phyloP scores from a whole-genome alignment of 75 land plant genomes.

The Pinus tabuliformis region DNA sequence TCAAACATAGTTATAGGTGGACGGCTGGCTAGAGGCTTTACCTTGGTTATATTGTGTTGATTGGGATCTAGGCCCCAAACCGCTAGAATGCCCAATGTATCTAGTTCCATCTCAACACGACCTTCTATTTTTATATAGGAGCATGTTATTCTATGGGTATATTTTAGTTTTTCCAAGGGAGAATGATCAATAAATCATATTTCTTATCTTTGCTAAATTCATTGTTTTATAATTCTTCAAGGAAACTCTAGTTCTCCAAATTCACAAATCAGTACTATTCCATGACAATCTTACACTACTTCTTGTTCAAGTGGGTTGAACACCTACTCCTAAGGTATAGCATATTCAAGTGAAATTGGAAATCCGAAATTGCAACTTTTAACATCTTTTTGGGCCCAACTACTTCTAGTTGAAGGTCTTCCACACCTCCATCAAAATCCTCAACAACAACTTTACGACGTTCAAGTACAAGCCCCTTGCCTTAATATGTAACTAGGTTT shows the following conservation, averaged over 20 bases:
- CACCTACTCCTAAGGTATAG: slow-evolving; percentile 31
- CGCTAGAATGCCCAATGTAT: too few species aligned
- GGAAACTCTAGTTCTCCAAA: background rate
- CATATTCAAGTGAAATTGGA: slow-evolving; percentile 38
- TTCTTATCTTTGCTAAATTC: background rate
- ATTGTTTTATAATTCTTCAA: background rate
- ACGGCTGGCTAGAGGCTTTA: too few species aligned
- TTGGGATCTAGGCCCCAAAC: too few species aligned
- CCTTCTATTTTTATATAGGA: background rate
- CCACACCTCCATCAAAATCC: slow-evolving; percentile 39
- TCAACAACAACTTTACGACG: slow-evolving; percentile 63
- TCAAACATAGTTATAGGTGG: too few species aligned
- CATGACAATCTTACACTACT: slow-evolving; percentile 32
- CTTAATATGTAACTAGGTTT: too few species aligned
- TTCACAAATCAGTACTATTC: slow-evolving; percentile 50
- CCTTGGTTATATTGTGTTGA: too few species aligned
- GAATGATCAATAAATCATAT: background rate
- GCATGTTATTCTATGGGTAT: background rate
- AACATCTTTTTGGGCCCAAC: slow-evolving; percentile 48
- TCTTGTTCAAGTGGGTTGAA: slow-evolving; percentile 25
- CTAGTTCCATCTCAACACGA: too few species aligned
- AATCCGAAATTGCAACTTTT: slow-evolving; percentile 14
- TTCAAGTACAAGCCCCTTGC: slow-evolving; percentile 32
- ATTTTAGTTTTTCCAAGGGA: background rate
- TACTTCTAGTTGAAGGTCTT: slow-evolving; percentile 46